These are phyloP conservation scores for Globisporangium acanthophoron DNA, from an alignment of 352 stramenopile genomes.

Conservation along the genomic window DNA sequence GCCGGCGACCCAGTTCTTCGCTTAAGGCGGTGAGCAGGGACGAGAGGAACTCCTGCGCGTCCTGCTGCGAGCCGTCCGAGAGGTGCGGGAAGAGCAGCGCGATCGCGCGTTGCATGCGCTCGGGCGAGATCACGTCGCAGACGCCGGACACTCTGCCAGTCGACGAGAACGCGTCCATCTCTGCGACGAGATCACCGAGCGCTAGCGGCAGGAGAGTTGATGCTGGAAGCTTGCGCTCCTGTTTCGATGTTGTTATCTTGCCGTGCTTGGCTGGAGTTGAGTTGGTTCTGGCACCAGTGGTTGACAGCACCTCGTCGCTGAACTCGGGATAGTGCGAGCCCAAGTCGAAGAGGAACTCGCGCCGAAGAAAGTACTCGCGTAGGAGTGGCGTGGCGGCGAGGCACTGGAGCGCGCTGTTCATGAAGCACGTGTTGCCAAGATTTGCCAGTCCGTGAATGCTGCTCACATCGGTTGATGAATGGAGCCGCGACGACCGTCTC, in stretches of 20 bases:
- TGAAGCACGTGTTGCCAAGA: slow-evolving; percentile 80
- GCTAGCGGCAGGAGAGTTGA: slow-evolving; percentile 33
- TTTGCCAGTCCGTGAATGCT: slow-evolving; percentile 81
- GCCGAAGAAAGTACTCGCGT: slow-evolving; percentile 86
- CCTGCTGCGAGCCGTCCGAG: slow-evolving; percentile 91
- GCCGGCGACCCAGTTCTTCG: slow-evolving; percentile 87
- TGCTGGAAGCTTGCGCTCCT: background rate
- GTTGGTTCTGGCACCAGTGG: background rate
- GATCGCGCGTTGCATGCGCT: slow-evolving; percentile 72
- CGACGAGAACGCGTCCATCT: slow-evolving; percentile 32
- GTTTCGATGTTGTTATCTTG: background rate
- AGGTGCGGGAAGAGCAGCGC: slow-evolving; percentile 84
- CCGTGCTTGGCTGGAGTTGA: background rate
- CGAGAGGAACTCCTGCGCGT: slow-evolving; percentile 93
- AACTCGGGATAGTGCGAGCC: slow-evolving; percentile 43
- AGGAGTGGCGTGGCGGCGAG: slow-evolving; percentile 90
- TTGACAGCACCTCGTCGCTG: background rate
- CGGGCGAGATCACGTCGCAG: slow-evolving; percentile 44
- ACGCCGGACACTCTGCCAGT: slow-evolving; percentile 19
- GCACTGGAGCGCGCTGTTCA: slow-evolving; percentile 85
- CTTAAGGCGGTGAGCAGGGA: slow-evolving; percentile 91
- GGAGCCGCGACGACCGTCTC: background rate
- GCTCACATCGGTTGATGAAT: slow-evolving; percentile 47
- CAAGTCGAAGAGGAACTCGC: slow-evolving; percentile 83
- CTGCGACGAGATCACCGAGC: slow-evolving; percentile 81